Evolutionary conservation across 2,329 filamentous ascomycete species (phyloP), one percentile per base, ranked within the genome.

Genomic region (Tolypocladium inflatum): DNA sequence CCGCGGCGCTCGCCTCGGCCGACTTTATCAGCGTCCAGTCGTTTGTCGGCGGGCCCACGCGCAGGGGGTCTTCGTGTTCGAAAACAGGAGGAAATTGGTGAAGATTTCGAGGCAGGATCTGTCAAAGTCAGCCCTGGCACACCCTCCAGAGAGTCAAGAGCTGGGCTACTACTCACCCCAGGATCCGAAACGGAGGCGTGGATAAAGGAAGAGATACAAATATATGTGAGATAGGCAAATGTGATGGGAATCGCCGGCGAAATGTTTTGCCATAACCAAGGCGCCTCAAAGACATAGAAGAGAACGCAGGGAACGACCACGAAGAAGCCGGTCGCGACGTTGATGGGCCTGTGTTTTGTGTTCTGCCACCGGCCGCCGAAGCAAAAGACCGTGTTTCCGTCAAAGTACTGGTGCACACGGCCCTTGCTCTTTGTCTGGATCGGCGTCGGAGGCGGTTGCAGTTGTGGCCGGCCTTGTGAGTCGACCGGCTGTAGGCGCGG

Each of bases 11-110:
- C 45, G 78, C 85, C 60, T 87, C 87, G 42, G 88, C 84, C 11
- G 91, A 90, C 67, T 92, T 89, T 65, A 97, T 89, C 77, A 96
- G 84, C 9, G 90, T 89, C 94, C 94, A 99, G 71, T 96, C 91
- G 55, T 90, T 97, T 8, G 89, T 94, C 1, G 91, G 85, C 21
- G 92, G 93, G 1, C 89, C 91, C 50, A 95, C 75, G 41, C 85
- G 82, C 43, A 97, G 78, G 7, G 91, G 91, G 68, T 97, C 92
- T 42, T 92, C 88, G 63, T 88, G 81, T 54, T 87, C 84, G 66
- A 87, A 83, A 33, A 82, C 72, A 1, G 88, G 85, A n/a, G 92
- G 91, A 69, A 96, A 91, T 50, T 85, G 87, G 68, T 99, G 93
- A 42, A 97, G 77, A 70, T 97, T 96, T 63, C 94, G 88, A 21